A percentile compares a stretch with the other conserved stretches of the same genome.
These are phyloP conservation scores for Ettlia oleoabundans DNA, from an alignment of 139 green algal genomes.

Conservation along the genomic window DNA sequence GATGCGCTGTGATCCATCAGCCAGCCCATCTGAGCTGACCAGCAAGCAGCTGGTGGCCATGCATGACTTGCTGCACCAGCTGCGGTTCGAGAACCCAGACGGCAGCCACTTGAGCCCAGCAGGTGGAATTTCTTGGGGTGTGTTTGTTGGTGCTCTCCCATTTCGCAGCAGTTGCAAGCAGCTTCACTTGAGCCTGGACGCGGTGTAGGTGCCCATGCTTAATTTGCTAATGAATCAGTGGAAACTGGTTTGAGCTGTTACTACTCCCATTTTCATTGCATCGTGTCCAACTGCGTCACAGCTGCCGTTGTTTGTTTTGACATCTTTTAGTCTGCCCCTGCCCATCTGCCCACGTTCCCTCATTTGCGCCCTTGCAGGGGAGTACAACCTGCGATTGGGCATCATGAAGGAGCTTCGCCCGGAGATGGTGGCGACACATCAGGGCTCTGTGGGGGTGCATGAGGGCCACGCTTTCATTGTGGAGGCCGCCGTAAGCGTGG, in stretches of 20 bases:
- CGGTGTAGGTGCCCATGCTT: no score
- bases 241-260: no score
- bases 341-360: background rate
- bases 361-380: constrained; percentile 57
- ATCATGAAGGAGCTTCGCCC: constrained; percentile 97
- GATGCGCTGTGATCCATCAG: constrained; percentile 55
- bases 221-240: no score
- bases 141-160: background rate
- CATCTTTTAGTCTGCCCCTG: no score
- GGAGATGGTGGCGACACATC: constrained; percentile 93
- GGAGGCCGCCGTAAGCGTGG: constrained; percentile 92
- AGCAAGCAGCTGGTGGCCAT: constrained; percentile 76
- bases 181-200: no score
- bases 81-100: constrained; percentile 77
- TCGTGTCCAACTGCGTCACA: no score
- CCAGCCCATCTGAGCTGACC: constrained; percentile 60
- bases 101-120: constrained; percentile 83
- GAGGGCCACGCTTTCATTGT: constrained; percentile 97
- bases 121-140: no score
- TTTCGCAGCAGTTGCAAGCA: background rate
- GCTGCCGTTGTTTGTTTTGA: no score
- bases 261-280: no score
- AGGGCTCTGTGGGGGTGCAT: constrained; percentile 82
- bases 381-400: constrained; percentile 98
- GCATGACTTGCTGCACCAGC: constrained; percentile 91